Percentiles rank a stretch among this genome's conserved stretches.
Conservation (phyloP, 2,329 filamentous ascomycete genomes). For the Sporothrix dimorphospora region DNA sequence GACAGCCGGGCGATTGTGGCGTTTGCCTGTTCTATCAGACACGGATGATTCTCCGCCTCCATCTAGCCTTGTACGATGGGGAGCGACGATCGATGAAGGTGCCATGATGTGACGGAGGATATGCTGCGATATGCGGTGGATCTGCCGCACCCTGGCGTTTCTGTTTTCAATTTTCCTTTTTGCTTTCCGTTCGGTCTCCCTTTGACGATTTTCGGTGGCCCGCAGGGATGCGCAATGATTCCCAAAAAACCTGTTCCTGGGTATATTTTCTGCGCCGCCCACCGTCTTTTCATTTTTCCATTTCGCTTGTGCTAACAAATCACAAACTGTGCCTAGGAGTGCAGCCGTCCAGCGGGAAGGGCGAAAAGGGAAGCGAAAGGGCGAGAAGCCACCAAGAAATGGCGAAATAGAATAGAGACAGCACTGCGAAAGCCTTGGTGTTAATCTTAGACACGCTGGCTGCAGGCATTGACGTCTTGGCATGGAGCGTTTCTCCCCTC, state of each 20-base stretch:
- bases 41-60: background rate
- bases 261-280: background rate
- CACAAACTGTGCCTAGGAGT: constrained; percentile 5
- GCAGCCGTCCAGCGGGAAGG: background rate
- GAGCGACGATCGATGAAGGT: background rate
- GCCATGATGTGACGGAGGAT: background rate
- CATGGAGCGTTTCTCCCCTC: constrained; percentile 6
- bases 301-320: background rate
- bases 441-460: constrained; percentile 7
- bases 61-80: background rate
- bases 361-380: background rate
- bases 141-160: background rate
- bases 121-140: background rate
- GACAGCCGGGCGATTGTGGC: background rate
- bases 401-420: background rate
- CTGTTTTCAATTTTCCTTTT: background rate
- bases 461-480: constrained; percentile 15
- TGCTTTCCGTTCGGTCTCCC: background rate
- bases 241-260: background rate
- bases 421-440: background rate
- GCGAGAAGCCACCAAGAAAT: background rate
- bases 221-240: background rate
- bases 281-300: background rate
- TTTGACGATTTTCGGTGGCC: background rate
- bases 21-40: background rate